Evolutionary conservation across 2,329 filamentous ascomycete species (phyloP), one percentile per base, ranked within the genome.

Genomic region (Hypoxylon sp.): DNA sequence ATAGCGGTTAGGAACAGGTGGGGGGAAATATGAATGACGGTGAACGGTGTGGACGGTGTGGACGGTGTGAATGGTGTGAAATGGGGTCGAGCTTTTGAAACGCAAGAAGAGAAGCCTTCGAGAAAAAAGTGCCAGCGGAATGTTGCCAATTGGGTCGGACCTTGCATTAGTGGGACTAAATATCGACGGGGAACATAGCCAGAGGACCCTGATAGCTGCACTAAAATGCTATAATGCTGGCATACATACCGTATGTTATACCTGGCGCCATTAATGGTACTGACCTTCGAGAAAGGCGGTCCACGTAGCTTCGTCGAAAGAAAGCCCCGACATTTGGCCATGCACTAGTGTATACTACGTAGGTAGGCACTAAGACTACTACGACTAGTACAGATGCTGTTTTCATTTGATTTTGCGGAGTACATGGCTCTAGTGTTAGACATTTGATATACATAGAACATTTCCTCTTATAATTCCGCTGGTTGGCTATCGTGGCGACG

Each of bases 31-130:
- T 52, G 67, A 58, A 59, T 69, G 65, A 73, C 71, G 62, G 50
- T 43, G 38, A 57, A 60, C 21, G 49, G 53, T 41, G 61, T 36
- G 34, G 5, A 43, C 17, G 38, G 6, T 25, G 43, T 41, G 38
- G 53, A 60, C 19, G 48, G 53, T 38, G 61, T 36, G 34, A 10
- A 43, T 7, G 4, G 25, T n/a, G n/a, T n/a, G n/a, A n/a, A n/a
- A n/a, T n/a, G 38, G 38, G 38, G 17, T 34, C 34, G 30, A 14
- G 56, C 30, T 63, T 63, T 65, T 72, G 72, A 73, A 73, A 66
- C 67, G 66, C 61, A 59, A n/a, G n/a, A n/a, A n/a, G n/a, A n/a
- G 73, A 75, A 75, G 63, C 52, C 59, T 75, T 75, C 73, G 72
- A 75, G 73, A 75, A 75, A 67, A 70, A 68, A n/a, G n/a, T 70